These are phyloP conservation scores for Gyromitra esculenta DNA, from an alignment of 2,329 filamentous ascomycete genomes.

Conservation along the genomic window DNA sequence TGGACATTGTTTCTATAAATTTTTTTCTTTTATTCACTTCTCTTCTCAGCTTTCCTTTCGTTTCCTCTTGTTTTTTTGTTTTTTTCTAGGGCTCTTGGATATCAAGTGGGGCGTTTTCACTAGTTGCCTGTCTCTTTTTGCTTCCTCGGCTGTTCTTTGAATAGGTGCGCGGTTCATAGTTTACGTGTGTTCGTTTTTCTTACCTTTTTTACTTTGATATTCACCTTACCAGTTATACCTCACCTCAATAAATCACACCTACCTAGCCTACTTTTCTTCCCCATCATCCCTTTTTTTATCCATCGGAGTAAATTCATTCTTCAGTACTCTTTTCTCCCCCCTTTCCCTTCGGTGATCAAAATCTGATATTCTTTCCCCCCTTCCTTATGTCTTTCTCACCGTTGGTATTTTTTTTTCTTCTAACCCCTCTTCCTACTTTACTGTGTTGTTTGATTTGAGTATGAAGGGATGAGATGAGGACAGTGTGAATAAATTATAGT, in stretches of 20 bases:
- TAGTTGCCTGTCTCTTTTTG: slow-evolving; percentile 54
- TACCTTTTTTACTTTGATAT: slow-evolving; percentile 43
- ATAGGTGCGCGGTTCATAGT: slow-evolving; percentile 49
- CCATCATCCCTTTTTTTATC: slow-evolving; percentile 8
- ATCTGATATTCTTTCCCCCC: slow-evolving; percentile 60
- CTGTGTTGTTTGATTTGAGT: slow-evolving; percentile 15
- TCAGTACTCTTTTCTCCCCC: slow-evolving; percentile 54
- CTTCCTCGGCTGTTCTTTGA: slow-evolving; percentile 44
- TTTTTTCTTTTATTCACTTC: slow-evolving; percentile 40
- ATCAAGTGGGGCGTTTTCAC: slow-evolving; percentile 55
- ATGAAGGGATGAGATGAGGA: slow-evolving; percentile 33
- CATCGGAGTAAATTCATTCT: slow-evolving; percentile 50
- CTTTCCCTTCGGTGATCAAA: slow-evolving; percentile 54
- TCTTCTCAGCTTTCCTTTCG: slow-evolving; percentile 16
- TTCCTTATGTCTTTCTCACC: slow-evolving; percentile 57
- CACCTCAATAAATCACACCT: slow-evolving; percentile 31
- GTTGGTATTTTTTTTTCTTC: slow-evolving; percentile 52
- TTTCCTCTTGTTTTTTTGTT: slow-evolving; percentile 1
- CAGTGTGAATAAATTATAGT: slow-evolving; percentile 32
- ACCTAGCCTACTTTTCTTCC: slow-evolving; percentile 42
- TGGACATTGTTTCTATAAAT: slow-evolving; percentile 54
- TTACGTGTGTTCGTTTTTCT: slow-evolving; percentile 54
- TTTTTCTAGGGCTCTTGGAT: slow-evolving; percentile 50
- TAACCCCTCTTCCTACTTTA: slow-evolving; percentile 28
- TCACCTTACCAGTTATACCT: slow-evolving; percentile 40